Base-by-base conservation (phyloP, 768 basidiomycete genomes). In the Termitomyces sp. region DNA sequence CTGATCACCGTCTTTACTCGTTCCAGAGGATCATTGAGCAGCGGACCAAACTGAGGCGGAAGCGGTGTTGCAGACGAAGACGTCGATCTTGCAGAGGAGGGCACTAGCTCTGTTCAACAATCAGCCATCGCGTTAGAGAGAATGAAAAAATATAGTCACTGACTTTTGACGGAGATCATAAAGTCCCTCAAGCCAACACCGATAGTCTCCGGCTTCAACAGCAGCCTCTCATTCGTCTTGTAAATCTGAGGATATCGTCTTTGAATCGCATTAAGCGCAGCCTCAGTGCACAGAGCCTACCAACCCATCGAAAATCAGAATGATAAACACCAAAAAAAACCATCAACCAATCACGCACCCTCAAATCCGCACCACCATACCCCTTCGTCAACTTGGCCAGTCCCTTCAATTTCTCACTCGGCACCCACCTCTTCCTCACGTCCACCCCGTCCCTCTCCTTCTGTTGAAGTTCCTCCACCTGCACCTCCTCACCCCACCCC, bases 231-330 rank as follows among this genome's bases (percentile, higher is more conserved):
- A 33, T 79, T 83, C 5, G 91, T 89, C 71, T 91, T 89, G 78
- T 99, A 99, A 46, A 98, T 94, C 69, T 99, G 97, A 0, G 97
- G 97, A 69, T 99, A 99, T 54, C 89, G 80, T 57, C 97, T 76
- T 67, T 99, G 97, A 23, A 99, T 90, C 0, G 96, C 96, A 65
- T 98, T 98, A 63, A 99, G 70, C 1, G 94, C 91, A 10, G 97
- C 94, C 73, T 99, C 97, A 6, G 97, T 98, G 64, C 96, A 98
- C 4, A 99, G 75, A 0, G 97, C 96, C 95, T 84, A 63, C 48
- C 15, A 21, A 55, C 46, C 26, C 37, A 28, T 30, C n/a, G 3
- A 19, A 14, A 19, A 19, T 41, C 26, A 51, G 50, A 11, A 41
- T 28, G 26, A 30, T 19, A 17, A 10, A 12, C 37, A 40, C 1